Conservation (phyloP, 495 filamentous ascomycete genomes). For the Daldinia loculata region DNA sequence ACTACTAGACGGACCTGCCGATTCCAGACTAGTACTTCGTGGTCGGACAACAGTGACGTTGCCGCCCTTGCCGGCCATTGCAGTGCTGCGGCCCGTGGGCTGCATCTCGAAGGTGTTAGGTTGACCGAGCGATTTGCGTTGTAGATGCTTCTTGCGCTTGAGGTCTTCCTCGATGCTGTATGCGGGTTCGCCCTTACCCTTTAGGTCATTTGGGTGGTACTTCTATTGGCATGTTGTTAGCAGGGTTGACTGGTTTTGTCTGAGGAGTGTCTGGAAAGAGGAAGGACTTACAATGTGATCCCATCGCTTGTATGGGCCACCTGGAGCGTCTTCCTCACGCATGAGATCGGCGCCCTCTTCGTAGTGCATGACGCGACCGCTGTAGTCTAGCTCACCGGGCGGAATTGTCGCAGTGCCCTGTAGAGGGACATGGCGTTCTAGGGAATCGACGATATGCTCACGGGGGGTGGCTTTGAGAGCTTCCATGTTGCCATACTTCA, state of each 20-base stretch:
- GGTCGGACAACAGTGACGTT: constrained; percentile 30
- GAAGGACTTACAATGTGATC: constrained; percentile 66
- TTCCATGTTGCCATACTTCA: constrained; percentile 75
- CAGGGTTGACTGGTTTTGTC: neutral
- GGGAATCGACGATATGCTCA: constrained; percentile 78
- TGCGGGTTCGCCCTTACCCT: constrained; percentile 81
- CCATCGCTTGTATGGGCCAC: constrained; percentile 73
- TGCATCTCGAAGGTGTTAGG: constrained; percentile 55
- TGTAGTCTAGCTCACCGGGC: constrained; percentile 70
- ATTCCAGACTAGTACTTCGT: constrained; percentile 49
- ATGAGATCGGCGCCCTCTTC: constrained; percentile 87
- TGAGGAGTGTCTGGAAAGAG: neutral
- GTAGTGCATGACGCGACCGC: constrained; percentile 78
- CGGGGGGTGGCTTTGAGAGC: constrained; percentile 83
- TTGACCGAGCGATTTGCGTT: neutral
- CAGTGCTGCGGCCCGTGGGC: constrained; percentile 19
- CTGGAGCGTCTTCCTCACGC: constrained; percentile 68
- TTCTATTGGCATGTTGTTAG: constrained; percentile 52
- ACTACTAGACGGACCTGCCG: constrained; percentile 31
- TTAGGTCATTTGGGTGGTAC: constrained; percentile 75
- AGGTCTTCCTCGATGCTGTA: constrained; percentile 72
- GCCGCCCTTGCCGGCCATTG: neutral
- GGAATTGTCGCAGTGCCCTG: constrained; percentile 83
- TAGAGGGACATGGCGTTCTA: constrained; percentile 80
- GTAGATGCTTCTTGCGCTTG: constrained; percentile 54